A percentile compares a stretch with the other conserved stretches of the same genome.
Conservation (phyloP, 2,329 filamentous ascomycete genomes). For the Didymella pomorum region DNA sequence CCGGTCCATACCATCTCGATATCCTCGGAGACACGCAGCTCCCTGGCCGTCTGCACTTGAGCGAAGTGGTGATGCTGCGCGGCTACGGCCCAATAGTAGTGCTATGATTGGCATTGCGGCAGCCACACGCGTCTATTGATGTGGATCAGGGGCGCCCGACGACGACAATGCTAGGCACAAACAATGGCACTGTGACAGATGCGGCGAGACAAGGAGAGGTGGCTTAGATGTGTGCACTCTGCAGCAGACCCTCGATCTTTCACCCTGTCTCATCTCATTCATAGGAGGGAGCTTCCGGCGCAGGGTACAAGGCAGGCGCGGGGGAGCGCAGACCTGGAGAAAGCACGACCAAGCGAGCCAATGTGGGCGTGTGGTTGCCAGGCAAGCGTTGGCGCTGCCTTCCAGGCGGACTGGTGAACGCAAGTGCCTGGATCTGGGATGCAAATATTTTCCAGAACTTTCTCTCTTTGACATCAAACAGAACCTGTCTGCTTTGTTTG, state of each 20-base stretch:
- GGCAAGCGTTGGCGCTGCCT: constrained; percentile 19
- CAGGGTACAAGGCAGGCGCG: constrained; percentile 27
- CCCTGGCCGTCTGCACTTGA: neutral
- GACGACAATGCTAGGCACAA: constrained; percentile 4
- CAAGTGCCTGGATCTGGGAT: constrained; percentile 10
- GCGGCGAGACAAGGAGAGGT: neutral
- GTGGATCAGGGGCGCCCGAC: constrained; percentile 18
- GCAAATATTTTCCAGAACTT: constrained; percentile 18
- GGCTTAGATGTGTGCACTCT: neutral
- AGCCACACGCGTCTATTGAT: constrained; percentile 15
- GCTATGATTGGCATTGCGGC: constrained; percentile 17
- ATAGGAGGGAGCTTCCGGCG: constrained; percentile 14
- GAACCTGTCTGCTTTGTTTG: constrained; percentile 22
- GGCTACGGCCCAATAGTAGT: constrained; percentile 17
- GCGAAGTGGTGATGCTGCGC: constrained; percentile 1
- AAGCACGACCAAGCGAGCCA: constrained; percentile 39
- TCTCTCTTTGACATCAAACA: constrained; percentile 9
- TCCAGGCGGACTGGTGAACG: constrained; percentile 9
- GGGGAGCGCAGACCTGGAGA: constrained; percentile 30
- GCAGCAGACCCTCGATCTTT: constrained; percentile 1
- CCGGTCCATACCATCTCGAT: neutral
- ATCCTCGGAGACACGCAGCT: neutral
- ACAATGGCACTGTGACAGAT: neutral
- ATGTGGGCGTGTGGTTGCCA: constrained; percentile 34
- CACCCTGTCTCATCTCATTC: constrained; percentile 5